These are phyloP conservation scores for Phytopythium cucurbitacearum DNA, from an alignment of 352 stramenopile species.

Conservation along the genomic window DNA sequence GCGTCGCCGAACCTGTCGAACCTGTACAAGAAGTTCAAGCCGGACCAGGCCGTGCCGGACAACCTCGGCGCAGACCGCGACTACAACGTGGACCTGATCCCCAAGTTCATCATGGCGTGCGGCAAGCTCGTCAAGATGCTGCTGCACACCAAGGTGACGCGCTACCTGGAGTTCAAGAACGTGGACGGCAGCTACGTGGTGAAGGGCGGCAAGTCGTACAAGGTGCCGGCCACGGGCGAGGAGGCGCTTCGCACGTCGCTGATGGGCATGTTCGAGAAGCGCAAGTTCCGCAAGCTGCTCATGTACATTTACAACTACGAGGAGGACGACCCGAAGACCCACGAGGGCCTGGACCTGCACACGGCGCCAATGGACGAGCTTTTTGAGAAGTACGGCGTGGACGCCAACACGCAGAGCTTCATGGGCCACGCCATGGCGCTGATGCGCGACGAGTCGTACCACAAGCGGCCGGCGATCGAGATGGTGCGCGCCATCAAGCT, in stretches of 20 bases:
- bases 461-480: conserved; percentile 84
- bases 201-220: conserved; percentile 95
- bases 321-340: conserved; percentile 87
- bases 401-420: conserved; percentile 98
- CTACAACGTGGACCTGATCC: conserved; percentile 99
- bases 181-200: conserved; percentile 99
- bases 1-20: conserved; percentile 98
- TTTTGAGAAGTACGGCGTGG: conserved; percentile 97
- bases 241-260: conserved; percentile 96
- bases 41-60: conserved; percentile 46
- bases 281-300: conserved; percentile 98
- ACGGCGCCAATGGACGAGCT: conserved; percentile 97
- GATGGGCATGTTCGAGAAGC: conserved; percentile 99
- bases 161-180: conserved; percentile 99
- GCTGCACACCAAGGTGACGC: conserved; percentile 96
- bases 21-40: conserved; percentile 95
- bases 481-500: conserved; percentile 96
- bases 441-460: conserved; percentile 91
- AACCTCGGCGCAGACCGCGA: conserved; percentile 95
- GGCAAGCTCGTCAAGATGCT: conserved; percentile 99
- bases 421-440: conserved; percentile 99
- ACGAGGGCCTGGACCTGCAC: conserved; percentile 92
- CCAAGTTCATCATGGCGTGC: conserved; percentile 99
- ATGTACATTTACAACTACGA: conserved; percentile 98
- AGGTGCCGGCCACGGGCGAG: conserved; percentile 96